Conservation (phyloP, 768 basidiomycete species). For the Hericium erinaceus region DNA sequence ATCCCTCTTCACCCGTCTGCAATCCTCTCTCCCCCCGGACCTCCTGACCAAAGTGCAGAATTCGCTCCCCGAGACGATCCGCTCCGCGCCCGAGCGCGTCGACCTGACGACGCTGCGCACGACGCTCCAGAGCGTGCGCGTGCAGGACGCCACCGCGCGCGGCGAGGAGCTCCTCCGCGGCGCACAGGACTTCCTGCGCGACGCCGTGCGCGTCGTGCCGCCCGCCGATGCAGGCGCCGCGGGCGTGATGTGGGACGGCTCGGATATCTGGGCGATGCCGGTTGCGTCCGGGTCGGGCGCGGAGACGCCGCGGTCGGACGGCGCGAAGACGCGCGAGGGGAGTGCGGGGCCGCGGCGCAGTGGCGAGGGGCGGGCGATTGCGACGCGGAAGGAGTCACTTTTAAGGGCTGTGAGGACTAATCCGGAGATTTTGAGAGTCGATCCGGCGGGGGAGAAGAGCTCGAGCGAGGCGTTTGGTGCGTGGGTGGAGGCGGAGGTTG, state of each 20-base stretch:
- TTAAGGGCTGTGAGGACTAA: conserved; percentile 66
- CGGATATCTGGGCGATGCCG: conserved; percentile 79
- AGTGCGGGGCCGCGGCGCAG: conserved; percentile 18
- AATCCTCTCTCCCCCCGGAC: conserved; percentile 66
- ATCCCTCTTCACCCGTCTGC: conserved; percentile 59
- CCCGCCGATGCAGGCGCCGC: conserved; percentile 44
- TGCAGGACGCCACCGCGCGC: conserved; percentile 34
- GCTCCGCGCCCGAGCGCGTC: conserved; percentile 42
- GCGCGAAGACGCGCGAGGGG: neutral
- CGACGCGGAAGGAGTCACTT: conserved; percentile 24
- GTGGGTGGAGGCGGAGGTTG: conserved; percentile 49
- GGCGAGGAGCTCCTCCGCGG: conserved; percentile 51
- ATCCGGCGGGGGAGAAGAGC: conserved; percentile 59
- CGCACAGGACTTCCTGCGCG: conserved; percentile 47
- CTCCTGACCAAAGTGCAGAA: conserved; percentile 59
- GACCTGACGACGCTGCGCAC: conserved; percentile 63
- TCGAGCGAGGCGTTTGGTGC: conserved; percentile 42
- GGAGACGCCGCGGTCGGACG: conserved; percentile 13
- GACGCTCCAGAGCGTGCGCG: conserved; percentile 65
- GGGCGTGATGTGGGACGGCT: conserved; percentile 71
- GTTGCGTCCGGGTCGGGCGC: neutral
- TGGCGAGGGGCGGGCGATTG: conserved; percentile 18
- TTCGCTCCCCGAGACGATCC: conserved; percentile 46
- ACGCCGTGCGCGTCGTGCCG: conserved; percentile 89
- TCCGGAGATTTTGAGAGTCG: conserved; percentile 62